Conservation (phyloP, 768 basidiomycete genomes). For the Boletellus ananas region DNA sequence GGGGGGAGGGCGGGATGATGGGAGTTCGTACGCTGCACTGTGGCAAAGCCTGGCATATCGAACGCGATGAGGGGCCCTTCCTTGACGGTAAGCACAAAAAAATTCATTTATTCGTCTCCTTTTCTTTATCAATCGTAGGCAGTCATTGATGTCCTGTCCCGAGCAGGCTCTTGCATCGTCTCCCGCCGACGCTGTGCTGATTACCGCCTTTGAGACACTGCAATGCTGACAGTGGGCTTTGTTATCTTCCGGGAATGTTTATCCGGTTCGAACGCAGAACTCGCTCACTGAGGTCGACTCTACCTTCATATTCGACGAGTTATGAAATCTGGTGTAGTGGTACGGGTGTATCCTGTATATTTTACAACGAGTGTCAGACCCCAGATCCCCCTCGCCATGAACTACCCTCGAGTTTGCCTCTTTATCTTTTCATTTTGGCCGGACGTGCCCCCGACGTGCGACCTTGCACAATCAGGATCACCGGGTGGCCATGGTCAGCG, state of each 20-base stretch:
- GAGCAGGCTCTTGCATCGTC: not conserved
- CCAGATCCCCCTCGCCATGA: too few species aligned
- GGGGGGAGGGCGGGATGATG: constrained; percentile 12
- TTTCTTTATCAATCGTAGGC: constrained; percentile 2
- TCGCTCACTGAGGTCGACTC: not conserved
- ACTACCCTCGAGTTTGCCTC: too few species aligned
- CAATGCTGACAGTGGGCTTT: not conserved
- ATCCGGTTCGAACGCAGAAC: not conserved
- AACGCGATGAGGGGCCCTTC: not conserved
- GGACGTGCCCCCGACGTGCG: too few species aligned
- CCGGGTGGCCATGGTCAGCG: too few species aligned
- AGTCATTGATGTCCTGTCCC: not conserved
- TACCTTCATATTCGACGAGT: too few species aligned
- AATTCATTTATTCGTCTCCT: constrained; percentile 1
- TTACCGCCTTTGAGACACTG: not conserved
- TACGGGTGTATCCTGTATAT: too few species aligned
- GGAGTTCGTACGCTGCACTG: constrained; percentile 1
- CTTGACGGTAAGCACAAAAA: constrained; percentile 5
- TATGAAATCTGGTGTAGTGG: too few species aligned
- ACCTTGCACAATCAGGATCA: too few species aligned
- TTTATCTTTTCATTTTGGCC: too few species aligned
- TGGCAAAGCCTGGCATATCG: not conserved
- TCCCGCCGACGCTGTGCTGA: constrained; percentile 1
- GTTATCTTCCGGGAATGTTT: not conserved
- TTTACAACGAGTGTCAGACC: too few species aligned